Base-by-base conservation (phyloP, 805 yeast genomes). In the Kuraishia ogatae region DNA sequence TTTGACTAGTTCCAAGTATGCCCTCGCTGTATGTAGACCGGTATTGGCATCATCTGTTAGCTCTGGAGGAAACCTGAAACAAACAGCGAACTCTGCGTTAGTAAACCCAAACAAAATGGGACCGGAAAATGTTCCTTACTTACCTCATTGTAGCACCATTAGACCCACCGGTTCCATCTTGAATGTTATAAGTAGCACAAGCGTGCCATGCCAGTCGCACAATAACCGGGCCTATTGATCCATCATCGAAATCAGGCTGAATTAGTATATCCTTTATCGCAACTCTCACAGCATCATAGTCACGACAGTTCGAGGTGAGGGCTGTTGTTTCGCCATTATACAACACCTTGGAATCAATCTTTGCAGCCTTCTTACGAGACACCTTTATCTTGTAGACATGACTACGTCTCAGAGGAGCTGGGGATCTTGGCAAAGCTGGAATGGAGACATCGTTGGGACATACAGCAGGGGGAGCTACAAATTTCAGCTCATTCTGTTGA, bases 141-240 rank as follows among this genome's bases (percentile, higher is more conserved):
- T 47, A 76, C 61, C 77, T 73, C 79, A 84, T 82, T 15, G 91
- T 84, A 51, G 89, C 90, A 50, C 90, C 89, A 62, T 76, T 83
- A 1, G 89, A 82, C 2, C 90, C 89, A 50, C 89, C 89, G 19
- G 74, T 71, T 8, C 71, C 70, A 21, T 73, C 71, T n/a, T 69
- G 66, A 60, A 72, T 73, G 62, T 88, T 89, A 68, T 76, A 90
- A 20, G 94, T 87, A n/a, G 96, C 96, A 56, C 89, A 80, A 39
- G 85, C 80, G 66, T 89, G 96, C 96, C 96, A 89, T 26, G 96
- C 87, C 55, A 88, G 76, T 62, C 96, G 81, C 23, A 89, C 82
- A 48, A 89, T 72, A 17, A 85, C 82, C 10, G 96, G 97, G 0
- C 92, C 94, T 58, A 83, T 85, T 24, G 84, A 82, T 43, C 81